A percentile compares a stretch with the other conserved stretches of the same genome.
These are phyloP conservation scores for Coemansia javaensis DNA, from an alignment of 192 early-diverging fungal genomes.

Conservation along the genomic window DNA sequence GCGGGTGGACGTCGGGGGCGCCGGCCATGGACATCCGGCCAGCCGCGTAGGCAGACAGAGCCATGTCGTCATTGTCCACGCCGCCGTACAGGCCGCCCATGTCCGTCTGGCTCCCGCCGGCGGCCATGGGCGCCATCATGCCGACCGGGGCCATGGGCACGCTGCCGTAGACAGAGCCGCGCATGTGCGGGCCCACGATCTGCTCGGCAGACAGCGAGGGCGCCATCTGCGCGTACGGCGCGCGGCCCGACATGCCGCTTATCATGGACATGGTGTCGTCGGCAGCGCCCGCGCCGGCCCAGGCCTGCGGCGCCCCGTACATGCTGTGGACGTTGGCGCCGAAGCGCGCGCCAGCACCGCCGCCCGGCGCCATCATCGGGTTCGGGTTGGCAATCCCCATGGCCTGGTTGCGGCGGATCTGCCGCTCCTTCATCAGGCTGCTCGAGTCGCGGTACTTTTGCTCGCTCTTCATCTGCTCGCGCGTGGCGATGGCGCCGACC, in stretches of 20 bases:
- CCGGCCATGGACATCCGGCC: constrained; percentile 38
- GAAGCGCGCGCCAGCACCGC: constrained; percentile 17
- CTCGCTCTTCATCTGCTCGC: constrained; percentile 53
- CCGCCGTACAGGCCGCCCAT: constrained; percentile 8
- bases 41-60: constrained; percentile 34
- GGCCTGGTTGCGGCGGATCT: constrained; percentile 52
- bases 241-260: constrained; percentile 46
- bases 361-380: constrained; percentile 10
- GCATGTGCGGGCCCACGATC: constrained; percentile 28
- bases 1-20: constrained; percentile 38
- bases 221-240: constrained; percentile 39
- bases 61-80: constrained; percentile 42
- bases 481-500: constrained; percentile 52
- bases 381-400: constrained; percentile 36
- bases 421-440: constrained; percentile 51
- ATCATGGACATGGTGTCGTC: constrained; percentile 52
- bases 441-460: constrained; percentile 54
- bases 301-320: constrained; percentile 35
- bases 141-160: constrained; percentile 5
- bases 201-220: constrained; percentile 45
- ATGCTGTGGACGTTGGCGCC: constrained; percentile 31
- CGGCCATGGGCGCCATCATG: background rate
- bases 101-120: constrained; percentile 3
- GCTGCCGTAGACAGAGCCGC: constrained; percentile 36
- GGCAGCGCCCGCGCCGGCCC: too few relatives aligned